Base-by-base conservation (phyloP, 2,329 filamentous ascomycete genomes). In the Colletotrichum cordylinicola region DNA sequence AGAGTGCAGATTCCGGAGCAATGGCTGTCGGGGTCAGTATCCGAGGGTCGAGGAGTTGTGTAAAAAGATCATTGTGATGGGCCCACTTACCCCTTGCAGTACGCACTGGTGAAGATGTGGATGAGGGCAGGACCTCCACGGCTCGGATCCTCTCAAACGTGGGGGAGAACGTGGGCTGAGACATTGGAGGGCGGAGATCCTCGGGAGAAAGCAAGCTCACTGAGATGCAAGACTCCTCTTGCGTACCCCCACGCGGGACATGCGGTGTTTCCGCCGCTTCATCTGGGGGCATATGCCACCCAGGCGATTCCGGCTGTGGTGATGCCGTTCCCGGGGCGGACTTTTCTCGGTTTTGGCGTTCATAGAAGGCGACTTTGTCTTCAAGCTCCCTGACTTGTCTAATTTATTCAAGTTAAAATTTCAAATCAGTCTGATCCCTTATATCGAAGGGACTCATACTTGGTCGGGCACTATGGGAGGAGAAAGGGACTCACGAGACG, bases 401-500 rank as follows among this genome's bases (percentile, higher is more conserved):
- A n/a, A 15, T 16, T 35, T 13, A 21, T 24, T 1, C 10, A 13
- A 16, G 27, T n/a, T 6, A 27, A 27, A 27, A 6, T 27, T 8
- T 48, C 18, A 24, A 4, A 10, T 62, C 27, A 70, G 56, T 27
- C 4, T 0, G 24, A 16, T 27, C 18, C 15, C 58, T n/a, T 2
- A 2, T 4, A 31, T 48, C 18, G 12, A 62, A 21, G 18, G 18
- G 18, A 6, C 16, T 21, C 31, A 10, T 3, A 4, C 13, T 10
- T 16, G 21, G 2, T 58, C 24, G 55, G n/a, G 16, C 35, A 69
- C 8, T 3, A 29, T 6, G 21, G 37, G 4, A 27, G 8, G 21
- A 15, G 9, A 66, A 35, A 27, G 31, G 24, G 21, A 75, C 73
- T n/a, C 37, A 75, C 62, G 67, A 67, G 65, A 76, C 16, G 29